These are phyloP conservation scores for Crepidotus variabilis DNA, from an alignment of 768 basidiomycete genomes.

Conservation along the genomic window DNA sequence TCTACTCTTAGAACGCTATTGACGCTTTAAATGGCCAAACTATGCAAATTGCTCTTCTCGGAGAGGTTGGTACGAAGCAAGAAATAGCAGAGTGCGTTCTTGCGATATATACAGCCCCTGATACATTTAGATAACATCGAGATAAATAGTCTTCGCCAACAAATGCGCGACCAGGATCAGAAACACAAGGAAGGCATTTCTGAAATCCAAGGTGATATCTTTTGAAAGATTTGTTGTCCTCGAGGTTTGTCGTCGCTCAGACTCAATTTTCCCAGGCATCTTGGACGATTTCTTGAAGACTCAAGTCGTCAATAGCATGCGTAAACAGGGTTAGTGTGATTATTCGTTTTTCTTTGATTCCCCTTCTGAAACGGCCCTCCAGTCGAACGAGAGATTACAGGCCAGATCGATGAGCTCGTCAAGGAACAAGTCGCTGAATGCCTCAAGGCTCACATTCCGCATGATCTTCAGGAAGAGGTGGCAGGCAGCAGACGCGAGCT, in stretches of 20 bases:
- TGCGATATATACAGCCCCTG: not conserved
- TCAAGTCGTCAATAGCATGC: conserved; percentile 41
- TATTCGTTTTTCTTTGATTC: not conserved
- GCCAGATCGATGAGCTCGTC: conserved; percentile 48
- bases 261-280: conserved; percentile 30
- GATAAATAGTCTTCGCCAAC: conserved; percentile 35
- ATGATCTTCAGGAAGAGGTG: conserved; percentile 46
- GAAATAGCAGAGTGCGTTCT: conserved; percentile 39
- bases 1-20: conserved; percentile 33
- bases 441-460: conserved; percentile 43
- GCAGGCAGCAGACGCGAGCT: conserved; percentile 40
- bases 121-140: not conserved
- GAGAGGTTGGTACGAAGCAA: conserved; percentile 33
- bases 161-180: conserved; percentile 40
- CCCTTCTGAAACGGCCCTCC: not conserved
- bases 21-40: conserved; percentile 43
- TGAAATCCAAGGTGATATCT: conserved; percentile 50
- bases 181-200: conserved; percentile 38
- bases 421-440: conserved; percentile 44
- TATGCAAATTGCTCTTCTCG: conserved; percentile 35
- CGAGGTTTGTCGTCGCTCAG: not conserved
- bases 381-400: conserved; percentile 48
- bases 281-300: conserved; percentile 41
- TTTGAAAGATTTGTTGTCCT: not conserved
- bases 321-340: conserved; percentile 34